phyloP scores from a whole-genome alignment of 345 rosid genomes.

The Cochlearia excelsa region DNA sequence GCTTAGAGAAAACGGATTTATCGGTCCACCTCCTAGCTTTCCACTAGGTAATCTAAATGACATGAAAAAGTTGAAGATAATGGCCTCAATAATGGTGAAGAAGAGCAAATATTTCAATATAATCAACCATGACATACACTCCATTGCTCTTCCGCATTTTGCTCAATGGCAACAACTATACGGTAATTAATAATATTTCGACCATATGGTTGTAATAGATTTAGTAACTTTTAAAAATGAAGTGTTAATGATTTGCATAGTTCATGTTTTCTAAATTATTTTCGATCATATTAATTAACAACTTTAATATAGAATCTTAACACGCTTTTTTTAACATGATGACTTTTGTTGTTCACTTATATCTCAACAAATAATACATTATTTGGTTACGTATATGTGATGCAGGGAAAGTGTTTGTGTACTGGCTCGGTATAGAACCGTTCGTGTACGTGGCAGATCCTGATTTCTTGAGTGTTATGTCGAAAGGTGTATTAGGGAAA shows the following conservation, averaged over 20 bases:
- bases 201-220: background rate
- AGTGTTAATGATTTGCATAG: too few species aligned
- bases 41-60: constrained; percentile 77
- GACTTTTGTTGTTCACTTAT: too few species aligned
- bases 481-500: constrained; percentile 80
- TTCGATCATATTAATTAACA: too few species aligned
- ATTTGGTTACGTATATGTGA: background rate
- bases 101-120: constrained; percentile 26
- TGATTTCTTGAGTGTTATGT: constrained; percentile 70
- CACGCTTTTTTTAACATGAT: too few species aligned
- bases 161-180: constrained; percentile 71
- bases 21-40: constrained; percentile 73
- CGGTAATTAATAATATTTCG: constrained; percentile 38
- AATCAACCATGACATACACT: constrained; percentile 78
- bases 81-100: constrained; percentile 15
- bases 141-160: constrained; percentile 72
- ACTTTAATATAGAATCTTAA: too few species aligned
- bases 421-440: constrained; percentile 96
- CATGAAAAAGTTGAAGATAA: constrained; percentile 44
- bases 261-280: too few species aligned
- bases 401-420: constrained; percentile 85
- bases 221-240: too few species aligned
- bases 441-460: constrained; percentile 88
- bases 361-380: too few species aligned
- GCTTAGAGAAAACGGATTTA: constrained; percentile 62